phyloP scores from a whole-genome alignment of 1,284 basidiomycete genomes.

The Sphaerobolus stellatus region DNA sequence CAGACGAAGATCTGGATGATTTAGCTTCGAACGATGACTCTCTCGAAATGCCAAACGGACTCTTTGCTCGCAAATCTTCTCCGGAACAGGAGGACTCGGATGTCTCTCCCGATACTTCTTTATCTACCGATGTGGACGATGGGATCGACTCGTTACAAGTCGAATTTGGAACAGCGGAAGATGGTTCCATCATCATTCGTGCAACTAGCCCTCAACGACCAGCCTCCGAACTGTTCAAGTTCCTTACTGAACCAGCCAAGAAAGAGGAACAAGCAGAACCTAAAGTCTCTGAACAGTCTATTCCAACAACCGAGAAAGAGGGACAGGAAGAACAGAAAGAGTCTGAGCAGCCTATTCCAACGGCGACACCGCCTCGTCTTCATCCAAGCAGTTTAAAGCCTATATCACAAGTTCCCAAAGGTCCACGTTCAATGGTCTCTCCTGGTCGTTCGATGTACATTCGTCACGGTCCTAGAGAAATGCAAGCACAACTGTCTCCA shows the following conservation, averaged over 20 bases:
- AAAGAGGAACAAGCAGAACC: background rate
- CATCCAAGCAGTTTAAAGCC: background rate
- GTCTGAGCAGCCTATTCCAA: background rate
- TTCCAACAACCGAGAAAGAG: background rate
- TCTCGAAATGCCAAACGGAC: constrained; percentile 5
- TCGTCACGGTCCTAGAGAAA: constrained; percentile 9
- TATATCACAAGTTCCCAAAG: background rate
- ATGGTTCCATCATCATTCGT: constrained; percentile 6
- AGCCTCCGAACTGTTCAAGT: constrained; percentile 6
- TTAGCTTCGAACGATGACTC: constrained; percentile 1
- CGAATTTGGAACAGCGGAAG: constrained; percentile 9
- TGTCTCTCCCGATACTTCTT: background rate
- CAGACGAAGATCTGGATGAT: too few relatives aligned
- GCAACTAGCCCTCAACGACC: constrained; percentile 1
- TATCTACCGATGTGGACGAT: constrained; percentile 3
- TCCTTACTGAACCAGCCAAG: background rate
- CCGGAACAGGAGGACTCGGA: background rate
- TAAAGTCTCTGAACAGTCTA: background rate
- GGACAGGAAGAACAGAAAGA: background rate
- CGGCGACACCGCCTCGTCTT: too few relatives aligned
- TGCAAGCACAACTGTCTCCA: constrained; percentile 6
- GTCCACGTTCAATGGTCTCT: background rate
- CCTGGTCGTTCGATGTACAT: background rate
- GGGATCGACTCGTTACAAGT: constrained; percentile 7
- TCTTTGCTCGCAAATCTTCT: constrained; percentile 4